phyloP scores from a whole-genome alignment of 2,329 filamentous ascomycete species.

The Fusarium duplospermum region DNA sequence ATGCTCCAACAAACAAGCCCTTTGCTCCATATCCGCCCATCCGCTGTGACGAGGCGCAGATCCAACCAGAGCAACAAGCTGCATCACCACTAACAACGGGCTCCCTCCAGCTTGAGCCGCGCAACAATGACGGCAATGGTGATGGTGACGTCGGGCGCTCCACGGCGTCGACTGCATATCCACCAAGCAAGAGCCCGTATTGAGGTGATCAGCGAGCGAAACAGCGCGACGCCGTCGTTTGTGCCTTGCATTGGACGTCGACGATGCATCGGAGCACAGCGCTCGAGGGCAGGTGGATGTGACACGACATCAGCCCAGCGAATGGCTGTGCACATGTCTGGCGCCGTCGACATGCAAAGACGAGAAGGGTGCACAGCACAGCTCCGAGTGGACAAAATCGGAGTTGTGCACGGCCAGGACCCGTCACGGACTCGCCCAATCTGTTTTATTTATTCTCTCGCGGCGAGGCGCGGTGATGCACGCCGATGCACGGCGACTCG shows the following conservation, averaged over 20 bases:
- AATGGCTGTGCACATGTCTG: constrained; percentile 48
- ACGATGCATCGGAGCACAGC: constrained; percentile 36
- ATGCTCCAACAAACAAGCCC: constrained; percentile 28
- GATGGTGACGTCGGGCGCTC: constrained; percentile 41
- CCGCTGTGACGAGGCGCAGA: constrained; percentile 2
- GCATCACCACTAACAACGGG: constrained; percentile 25
- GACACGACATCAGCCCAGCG: constrained; percentile 44
- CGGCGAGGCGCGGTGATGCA: constrained; percentile 37
- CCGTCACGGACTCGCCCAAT: constrained; percentile 30
- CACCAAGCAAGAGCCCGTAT: constrained; percentile 33
- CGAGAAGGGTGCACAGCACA: constrained; percentile 37
- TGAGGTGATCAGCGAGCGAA: constrained; percentile 35
- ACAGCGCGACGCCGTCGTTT: constrained; percentile 37
- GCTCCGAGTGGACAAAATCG: constrained; percentile 41
- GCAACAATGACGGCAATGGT: constrained; percentile 18
- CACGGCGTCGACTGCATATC: constrained; percentile 30
- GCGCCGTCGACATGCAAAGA: constrained; percentile 27
- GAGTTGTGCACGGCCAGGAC: constrained; percentile 40
- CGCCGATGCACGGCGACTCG: constrained; percentile 33
- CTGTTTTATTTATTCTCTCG: constrained; percentile 28
- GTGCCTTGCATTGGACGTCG: constrained; percentile 45
- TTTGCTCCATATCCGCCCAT: constrained; percentile 10
- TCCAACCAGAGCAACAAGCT: constrained; percentile 34
- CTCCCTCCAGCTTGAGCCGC: constrained; percentile 31
- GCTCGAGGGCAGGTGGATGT: constrained; percentile 40